Percentiles rank a stretch among this genome's conserved stretches.
phyloP scores from a whole-genome alignment of 768 basidiomycete genomes.

The Suillus weaverae region DNA sequence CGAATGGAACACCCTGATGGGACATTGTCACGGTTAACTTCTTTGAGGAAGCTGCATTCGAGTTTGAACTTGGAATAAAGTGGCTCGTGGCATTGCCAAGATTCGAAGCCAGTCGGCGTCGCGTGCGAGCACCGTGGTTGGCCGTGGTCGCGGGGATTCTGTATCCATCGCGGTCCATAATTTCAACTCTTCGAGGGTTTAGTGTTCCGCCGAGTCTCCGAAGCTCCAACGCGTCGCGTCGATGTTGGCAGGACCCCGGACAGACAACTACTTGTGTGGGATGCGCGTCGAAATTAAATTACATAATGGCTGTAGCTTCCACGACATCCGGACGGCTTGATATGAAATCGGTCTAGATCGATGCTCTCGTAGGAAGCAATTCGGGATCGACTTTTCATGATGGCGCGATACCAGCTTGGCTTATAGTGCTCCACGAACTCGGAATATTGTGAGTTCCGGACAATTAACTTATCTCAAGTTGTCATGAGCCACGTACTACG shows the following conservation, averaged over 20 bases:
- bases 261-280: too few species aligned
- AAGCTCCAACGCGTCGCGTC: background rate
- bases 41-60: background rate
- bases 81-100: background rate
- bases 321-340: background rate
- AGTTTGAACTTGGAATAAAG: background rate
- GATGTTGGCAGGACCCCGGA: background rate
- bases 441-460: background rate
- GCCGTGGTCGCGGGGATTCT: background rate
- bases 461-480: background rate
- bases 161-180: background rate
- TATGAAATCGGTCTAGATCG: background rate
- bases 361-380: background rate
- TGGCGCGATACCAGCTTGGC: background rate
- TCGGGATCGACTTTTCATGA: background rate
- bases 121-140: background rate
- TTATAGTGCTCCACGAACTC: background rate
- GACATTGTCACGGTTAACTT: background rate
- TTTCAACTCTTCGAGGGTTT: background rate
- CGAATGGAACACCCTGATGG: background rate
- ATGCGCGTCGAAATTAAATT: background rate
- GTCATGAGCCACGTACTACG: background rate
- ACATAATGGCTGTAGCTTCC: background rate
- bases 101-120: background rate
- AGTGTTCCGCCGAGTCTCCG: background rate